Conservation (phyloP, 2,329 filamentous ascomycete genomes). For the Lasiodiplodia citricola region DNA sequence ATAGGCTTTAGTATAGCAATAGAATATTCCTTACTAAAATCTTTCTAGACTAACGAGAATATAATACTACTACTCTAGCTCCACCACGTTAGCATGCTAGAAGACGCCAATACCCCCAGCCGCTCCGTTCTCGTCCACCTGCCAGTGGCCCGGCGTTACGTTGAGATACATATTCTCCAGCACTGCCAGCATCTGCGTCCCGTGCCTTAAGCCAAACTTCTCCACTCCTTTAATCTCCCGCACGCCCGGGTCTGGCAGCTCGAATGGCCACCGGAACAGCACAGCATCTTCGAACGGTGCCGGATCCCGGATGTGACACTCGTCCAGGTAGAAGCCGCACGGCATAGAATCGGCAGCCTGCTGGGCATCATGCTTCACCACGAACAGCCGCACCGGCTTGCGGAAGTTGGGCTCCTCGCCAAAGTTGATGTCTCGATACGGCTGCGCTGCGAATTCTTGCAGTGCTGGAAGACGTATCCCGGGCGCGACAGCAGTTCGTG, state of each 20-base stretch:
- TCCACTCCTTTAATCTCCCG: background rate
- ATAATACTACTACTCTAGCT: background rate
- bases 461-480: background rate
- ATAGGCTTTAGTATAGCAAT: no score
- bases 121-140: background rate
- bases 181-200: background rate
- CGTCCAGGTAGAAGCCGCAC: background rate
- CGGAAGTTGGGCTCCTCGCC: background rate
- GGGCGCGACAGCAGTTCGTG: background rate
- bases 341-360: background rate
- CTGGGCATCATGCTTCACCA: background rate
- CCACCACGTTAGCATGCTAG: background rate
- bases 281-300: background rate
- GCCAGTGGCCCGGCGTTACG: background rate
- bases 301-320: background rate
- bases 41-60: background rate
- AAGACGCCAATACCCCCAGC: background rate
- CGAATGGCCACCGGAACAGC: background rate
- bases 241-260: background rate
- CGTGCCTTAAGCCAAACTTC: background rate
- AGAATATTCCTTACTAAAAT: background rate
- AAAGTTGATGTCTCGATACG: background rate
- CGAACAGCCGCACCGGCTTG: background rate
- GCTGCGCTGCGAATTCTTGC: background rate
- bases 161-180: background rate